Evolutionary conservation across 345 rosid species (phyloP), one percentile per base, ranked within the genome.

Genomic region (Iberis pinnata): DNA sequence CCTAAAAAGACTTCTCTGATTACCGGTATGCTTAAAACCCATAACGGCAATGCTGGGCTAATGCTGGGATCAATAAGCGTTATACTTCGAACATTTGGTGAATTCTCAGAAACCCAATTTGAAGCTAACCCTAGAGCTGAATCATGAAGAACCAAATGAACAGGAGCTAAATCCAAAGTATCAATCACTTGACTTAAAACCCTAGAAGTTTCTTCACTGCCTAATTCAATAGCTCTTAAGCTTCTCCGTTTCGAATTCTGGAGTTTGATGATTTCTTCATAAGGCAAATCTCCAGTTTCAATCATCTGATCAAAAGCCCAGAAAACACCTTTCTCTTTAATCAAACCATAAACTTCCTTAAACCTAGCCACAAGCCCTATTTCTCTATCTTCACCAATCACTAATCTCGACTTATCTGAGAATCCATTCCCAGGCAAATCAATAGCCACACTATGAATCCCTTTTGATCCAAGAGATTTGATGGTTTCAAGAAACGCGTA

Each of bases 371-470:
- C 32, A 58, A 43, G 33, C 31, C 95, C 95, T 60, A 56, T 49
- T 18, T 70, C 75, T 53, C 77, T 63, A 64, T 73, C 80, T 70
- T 76, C 85, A 58, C 76, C 94, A 35, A 69, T 24, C 49, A 75
- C 92, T 24, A 75, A 64, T 41, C 60, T 50, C 9, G 82, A 71
- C 52, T 83, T 84, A 56, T 90, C 98, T 12, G 98, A 90, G 62
- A 90, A 87, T 38, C 98, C 98, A 70, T 70, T 77, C 37, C 98
- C 98, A 11, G 98, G 98, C 56, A 90, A 75, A 76, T 87, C 98
- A 53, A 90, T 25, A n/a, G 84, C 87, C n/a, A 73, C 64, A 40
- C 72, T 82, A 60, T 60, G 88, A 56, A 80, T 36, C 63, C 84
- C 92, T 75, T 68, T 82, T 4, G 84, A 78, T 25, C 82, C 85